phyloP scores from a whole-genome alignment of 345 rosid genomes.

The Hypericum perforatum region DNA sequence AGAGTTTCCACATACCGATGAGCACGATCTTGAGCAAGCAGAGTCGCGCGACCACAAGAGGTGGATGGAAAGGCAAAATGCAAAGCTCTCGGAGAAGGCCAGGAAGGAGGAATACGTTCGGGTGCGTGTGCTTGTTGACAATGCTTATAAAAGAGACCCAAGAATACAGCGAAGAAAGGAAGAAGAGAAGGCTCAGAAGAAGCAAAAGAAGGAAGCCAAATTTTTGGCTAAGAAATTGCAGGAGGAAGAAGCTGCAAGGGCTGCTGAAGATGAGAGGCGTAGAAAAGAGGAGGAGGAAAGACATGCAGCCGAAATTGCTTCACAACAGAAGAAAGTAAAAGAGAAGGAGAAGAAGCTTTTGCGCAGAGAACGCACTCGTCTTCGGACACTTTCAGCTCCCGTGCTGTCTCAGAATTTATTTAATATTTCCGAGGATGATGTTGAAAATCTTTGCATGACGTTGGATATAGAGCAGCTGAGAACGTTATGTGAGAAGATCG shows the following conservation, averaged over 20 bases:
- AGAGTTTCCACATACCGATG: conserved; percentile 94
- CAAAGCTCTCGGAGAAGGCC: conserved; percentile 68
- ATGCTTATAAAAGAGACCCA: conserved; percentile 86
- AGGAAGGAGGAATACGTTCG: conserved; percentile 92
- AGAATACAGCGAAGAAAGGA: conserved; percentile 77
- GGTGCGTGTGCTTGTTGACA: conserved; percentile 76
- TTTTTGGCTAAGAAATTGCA: conserved; percentile 70
- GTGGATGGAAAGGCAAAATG: conserved; percentile 99
- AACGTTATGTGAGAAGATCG: conserved; percentile 67
- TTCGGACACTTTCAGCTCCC: conserved; percentile 67
- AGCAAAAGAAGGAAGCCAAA: conserved; percentile 79
- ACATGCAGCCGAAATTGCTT: conserved; percentile 73
- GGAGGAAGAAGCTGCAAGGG: conserved; percentile 77
- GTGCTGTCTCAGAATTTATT: conserved; percentile 44
- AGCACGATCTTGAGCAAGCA: conserved; percentile 88
- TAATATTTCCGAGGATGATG: conserved; percentile 53
- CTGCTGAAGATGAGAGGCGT: conserved; percentile 73
- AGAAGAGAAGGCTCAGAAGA: conserved; percentile 79
- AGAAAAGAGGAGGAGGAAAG: conserved; percentile 71
- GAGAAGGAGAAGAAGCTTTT: conserved; percentile 94
- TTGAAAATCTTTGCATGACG: conserved; percentile 75
- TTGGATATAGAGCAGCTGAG: conserved; percentile 55
- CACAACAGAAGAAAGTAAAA: conserved; percentile 67
- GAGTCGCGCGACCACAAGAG: conserved; percentile 96
- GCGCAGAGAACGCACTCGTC: conserved; percentile 78